A percentile compares a stretch with the other conserved stretches of the same genome.
These are phyloP conservation scores for Coriaria nepalensis DNA, from an alignment of 306 rosid genomes.

Conservation along the genomic window DNA sequence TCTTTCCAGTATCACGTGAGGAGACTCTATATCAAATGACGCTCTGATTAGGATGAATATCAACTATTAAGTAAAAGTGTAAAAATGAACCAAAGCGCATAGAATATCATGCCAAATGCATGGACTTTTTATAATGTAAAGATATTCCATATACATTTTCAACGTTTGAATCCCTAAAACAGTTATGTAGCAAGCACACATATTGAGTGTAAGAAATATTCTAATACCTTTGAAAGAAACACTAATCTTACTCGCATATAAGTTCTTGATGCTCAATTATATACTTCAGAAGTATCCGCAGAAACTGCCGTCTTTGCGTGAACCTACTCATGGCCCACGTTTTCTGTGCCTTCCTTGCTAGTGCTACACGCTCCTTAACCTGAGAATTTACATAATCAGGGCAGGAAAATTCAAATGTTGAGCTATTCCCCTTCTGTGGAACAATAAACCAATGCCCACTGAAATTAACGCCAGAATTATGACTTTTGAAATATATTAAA, in stretches of 20 bases:
- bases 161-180: neutral
- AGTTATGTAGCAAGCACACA: neutral
- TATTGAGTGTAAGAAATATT: neutral
- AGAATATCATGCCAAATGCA: too few species aligned
- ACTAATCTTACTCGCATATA: constrained; percentile 73
- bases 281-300: constrained; percentile 74
- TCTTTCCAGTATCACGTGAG: constrained; percentile 92
- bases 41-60: constrained; percentile 12
- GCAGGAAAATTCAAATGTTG: constrained; percentile 6
- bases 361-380: constrained; percentile 75
- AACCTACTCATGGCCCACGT: constrained; percentile 80
- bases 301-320: constrained; percentile 80
- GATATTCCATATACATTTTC: too few species aligned
- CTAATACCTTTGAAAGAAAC: constrained; percentile 9
- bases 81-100: neutral
- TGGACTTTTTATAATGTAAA: too few species aligned
- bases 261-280: constrained; percentile 76
- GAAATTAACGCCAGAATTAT: too few species aligned
- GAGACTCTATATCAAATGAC: constrained; percentile 44
- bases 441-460: neutral
- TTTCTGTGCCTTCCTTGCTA: constrained; percentile 77
- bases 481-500: too few species aligned
- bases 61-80: constrained; percentile 9
- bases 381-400: constrained; percentile 20
- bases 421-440: constrained; percentile 1